A percentile compares a stretch with the other conserved stretches of the same genome.
These are phyloP conservation scores for Aspergillus brasiliensis DNA, from an alignment of 2,329 filamentous ascomycete species.

Conservation along the genomic window DNA sequence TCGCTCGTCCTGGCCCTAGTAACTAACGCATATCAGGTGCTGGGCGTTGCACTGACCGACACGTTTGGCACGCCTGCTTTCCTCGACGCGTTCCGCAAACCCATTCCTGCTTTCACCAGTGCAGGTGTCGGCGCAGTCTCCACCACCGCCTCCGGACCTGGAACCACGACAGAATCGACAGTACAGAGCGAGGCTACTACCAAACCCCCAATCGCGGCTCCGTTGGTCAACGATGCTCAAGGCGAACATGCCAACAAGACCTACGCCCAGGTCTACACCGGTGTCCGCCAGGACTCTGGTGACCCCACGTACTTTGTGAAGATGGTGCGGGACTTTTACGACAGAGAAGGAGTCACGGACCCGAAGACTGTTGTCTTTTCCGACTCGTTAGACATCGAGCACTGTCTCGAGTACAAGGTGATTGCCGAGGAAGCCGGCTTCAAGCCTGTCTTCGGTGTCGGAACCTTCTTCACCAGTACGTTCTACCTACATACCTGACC, in stretches of 20 bases:
- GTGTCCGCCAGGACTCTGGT: conserved; percentile 87
- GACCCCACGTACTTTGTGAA: conserved; percentile 79
- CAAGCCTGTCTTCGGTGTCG: conserved; percentile 86
- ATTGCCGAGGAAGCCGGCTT: conserved; percentile 80
- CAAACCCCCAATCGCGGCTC: conserved; percentile 49
- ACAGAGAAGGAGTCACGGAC: conserved; percentile 70
- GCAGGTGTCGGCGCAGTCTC: conserved; percentile 43
- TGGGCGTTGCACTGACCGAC: conserved; percentile 89
- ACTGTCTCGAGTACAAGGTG: conserved; percentile 86
- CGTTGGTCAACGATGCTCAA: conserved; percentile 32
- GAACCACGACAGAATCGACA: conserved; percentile 46
- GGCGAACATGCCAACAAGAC: conserved; percentile 54
- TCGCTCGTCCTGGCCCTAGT: neutral
- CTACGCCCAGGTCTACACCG: conserved; percentile 80
- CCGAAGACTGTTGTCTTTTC: conserved; percentile 94
- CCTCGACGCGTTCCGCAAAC: conserved; percentile 76
- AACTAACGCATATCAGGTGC: conserved; percentile 51
- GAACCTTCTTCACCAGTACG: conserved; percentile 85
- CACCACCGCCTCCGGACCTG: conserved; percentile 43
- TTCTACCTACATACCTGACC: conserved; percentile 2
- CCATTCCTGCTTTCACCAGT: conserved; percentile 53
- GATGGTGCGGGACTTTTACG: conserved; percentile 79
- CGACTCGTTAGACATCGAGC: conserved; percentile 88
- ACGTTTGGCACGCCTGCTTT: conserved; percentile 94
- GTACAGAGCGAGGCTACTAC: conserved; percentile 43